Conservation (phyloP, 768 basidiomycete genomes). For the Gloeophyllum trabeum region DNA sequence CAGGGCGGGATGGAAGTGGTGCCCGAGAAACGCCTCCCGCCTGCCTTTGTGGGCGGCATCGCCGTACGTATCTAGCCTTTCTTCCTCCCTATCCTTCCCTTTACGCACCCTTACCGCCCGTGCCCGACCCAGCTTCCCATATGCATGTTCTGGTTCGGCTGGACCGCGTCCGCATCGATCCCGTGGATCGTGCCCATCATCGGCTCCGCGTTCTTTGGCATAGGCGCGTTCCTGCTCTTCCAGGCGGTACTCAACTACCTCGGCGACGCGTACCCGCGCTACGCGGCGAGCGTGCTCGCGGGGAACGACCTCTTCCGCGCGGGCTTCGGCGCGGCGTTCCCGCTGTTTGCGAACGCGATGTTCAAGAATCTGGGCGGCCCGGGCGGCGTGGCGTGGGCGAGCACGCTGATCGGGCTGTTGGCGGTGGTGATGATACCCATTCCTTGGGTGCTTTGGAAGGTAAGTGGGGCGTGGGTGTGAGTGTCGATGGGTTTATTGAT, state of each 20-base stretch:
- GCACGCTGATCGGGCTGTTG: neutral
- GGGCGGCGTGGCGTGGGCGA: neutral
- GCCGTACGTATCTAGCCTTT: neutral
- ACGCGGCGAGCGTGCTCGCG: neutral
- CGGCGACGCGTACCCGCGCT: constrained; percentile 5
- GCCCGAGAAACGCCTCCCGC: neutral
- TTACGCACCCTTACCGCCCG: neutral
- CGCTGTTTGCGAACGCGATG: neutral
- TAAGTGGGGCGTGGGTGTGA: neutral
- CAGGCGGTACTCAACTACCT: constrained; percentile 13
- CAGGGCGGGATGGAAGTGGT: neutral
- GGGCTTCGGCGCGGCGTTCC: neutral
- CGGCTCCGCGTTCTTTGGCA: neutral
- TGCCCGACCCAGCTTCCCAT: neutral
- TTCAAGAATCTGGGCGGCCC: neutral
- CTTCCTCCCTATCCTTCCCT: neutral
- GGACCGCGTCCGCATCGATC: neutral
- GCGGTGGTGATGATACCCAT: neutral
- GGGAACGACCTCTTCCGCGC: constrained; percentile 1
- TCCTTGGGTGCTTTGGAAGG: neutral
- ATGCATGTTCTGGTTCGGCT: neutral
- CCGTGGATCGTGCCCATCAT: neutral
- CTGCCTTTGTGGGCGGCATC: neutral
- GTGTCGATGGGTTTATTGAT: neutral
- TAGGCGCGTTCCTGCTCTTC: constrained; percentile 21